Evolutionary conservation across 1,139 yeast species (phyloP).

Genomic region (Debaryomyces udenii): DNA sequence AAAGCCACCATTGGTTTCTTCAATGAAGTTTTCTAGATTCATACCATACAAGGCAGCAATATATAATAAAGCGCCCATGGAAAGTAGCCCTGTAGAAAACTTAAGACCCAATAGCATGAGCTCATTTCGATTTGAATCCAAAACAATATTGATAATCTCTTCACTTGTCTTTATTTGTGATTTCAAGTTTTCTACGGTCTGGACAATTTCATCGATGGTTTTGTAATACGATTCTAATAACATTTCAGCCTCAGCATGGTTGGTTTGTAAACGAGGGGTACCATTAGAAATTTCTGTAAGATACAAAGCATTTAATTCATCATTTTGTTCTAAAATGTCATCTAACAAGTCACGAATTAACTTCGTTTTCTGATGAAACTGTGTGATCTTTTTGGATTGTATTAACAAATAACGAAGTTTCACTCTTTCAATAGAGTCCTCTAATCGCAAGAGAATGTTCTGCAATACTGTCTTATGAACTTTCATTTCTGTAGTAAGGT

Average conservation of each 20-base stretch:
- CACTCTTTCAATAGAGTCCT: conserved; percentile 42
- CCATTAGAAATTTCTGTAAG: conserved; percentile 34
- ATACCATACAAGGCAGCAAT: conserved; percentile 49
- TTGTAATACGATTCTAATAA: conserved; percentile 48
- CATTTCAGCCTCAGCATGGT: conserved; percentile 48
- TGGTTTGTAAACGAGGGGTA: conserved; percentile 29
- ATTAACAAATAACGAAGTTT: conserved; percentile 45
- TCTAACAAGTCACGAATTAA: conserved; percentile 45
- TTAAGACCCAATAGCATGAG: conserved; percentile 49
- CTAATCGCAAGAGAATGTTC: conserved; percentile 41
- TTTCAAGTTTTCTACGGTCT: conserved; percentile 43
- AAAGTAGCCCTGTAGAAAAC: conserved; percentile 44
- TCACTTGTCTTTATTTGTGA: conserved; percentile 50
- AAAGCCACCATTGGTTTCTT: conserved; percentile 40
- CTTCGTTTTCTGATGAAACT: conserved; percentile 45
- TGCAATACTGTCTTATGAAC: conserved; percentile 45
- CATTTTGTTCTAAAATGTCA: conserved; percentile 44
- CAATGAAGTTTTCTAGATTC: conserved; percentile 43
- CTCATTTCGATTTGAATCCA: conserved; percentile 52
- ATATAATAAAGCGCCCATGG: conserved; percentile 44
- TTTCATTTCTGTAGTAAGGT: conserved; percentile 45
- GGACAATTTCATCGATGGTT: conserved; percentile 49
- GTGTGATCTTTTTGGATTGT: conserved; percentile 47
- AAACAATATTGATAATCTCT: conserved; percentile 48
- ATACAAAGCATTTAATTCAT: conserved; percentile 43